Evolutionary conservation across 1,139 yeast species (phyloP).

Genomic region (Saccharomyces hybrid): DNA sequence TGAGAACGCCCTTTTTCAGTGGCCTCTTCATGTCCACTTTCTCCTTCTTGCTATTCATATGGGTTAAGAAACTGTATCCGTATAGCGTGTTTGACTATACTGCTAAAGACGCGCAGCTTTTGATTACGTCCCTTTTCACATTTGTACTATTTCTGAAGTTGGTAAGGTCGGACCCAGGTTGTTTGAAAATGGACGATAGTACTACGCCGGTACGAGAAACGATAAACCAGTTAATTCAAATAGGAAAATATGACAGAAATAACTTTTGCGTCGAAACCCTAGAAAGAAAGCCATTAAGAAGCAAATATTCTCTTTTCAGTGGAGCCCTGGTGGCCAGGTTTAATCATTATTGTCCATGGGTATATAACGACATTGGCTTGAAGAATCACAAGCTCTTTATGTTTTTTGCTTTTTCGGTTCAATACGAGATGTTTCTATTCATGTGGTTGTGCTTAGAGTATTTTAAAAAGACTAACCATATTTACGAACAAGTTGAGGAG

Average conservation of each 20-base stretch:
- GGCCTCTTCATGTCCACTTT: neutral
- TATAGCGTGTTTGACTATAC: slow-evolving; percentile 1
- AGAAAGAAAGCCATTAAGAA: slow-evolving; percentile 69
- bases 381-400: slow-evolving; percentile 78
- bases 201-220: slow-evolving; percentile 41
- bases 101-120: neutral
- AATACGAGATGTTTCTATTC: slow-evolving; percentile 43
- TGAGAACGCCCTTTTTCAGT: neutral
- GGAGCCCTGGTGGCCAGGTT: slow-evolving; percentile 65
- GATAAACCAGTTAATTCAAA: slow-evolving; percentile 49
- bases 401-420: slow-evolving; percentile 53
- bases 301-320: slow-evolving; percentile 58
- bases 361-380: slow-evolving; percentile 77
- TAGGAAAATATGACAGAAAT: slow-evolving; percentile 62
- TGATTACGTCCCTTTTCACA: slow-evolving; percentile 1
- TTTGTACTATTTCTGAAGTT: slow-evolving; percentile 45
- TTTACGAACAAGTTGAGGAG: slow-evolving; percentile 12
- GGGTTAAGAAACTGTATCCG: neutral
- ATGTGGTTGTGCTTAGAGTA: slow-evolving; percentile 38
- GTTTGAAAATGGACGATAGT: slow-evolving; percentile 49
- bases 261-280: slow-evolving; percentile 70
- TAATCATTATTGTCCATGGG: slow-evolving; percentile 95
- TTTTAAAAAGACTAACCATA: slow-evolving; percentile 36
- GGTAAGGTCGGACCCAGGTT: slow-evolving; percentile 76
- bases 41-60: slow-evolving; percentile 1